Evolutionary conservation across 805 yeast species (phyloP).

Genomic region (Priceomyces castillae): DNA sequence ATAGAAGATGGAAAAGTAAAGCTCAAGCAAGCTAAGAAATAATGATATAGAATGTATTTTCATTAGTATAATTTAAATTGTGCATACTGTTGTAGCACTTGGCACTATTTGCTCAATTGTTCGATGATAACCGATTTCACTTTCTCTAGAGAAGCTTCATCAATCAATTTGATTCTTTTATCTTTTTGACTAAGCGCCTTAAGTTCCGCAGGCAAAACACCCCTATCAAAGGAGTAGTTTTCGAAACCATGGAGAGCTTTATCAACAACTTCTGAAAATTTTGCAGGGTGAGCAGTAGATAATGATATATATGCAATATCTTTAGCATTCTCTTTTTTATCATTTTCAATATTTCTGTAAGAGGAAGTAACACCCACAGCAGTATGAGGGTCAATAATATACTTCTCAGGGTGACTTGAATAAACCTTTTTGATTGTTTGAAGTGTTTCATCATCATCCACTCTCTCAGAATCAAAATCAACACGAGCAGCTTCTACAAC

Average conservation of each 20-base stretch:
- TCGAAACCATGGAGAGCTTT: slow-evolving; percentile 62
- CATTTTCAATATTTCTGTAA: slow-evolving; percentile 54
- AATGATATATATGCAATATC: slow-evolving; percentile 58
- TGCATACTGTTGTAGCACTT: not conserved
- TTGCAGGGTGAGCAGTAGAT: slow-evolving; percentile 99
- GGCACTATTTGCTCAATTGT: slow-evolving; percentile 42
- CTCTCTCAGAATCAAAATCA: slow-evolving; percentile 77
- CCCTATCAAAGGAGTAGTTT: slow-evolving; percentile 81
- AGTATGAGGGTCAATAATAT: slow-evolving; percentile 93
- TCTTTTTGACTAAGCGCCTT: slow-evolving; percentile 66
- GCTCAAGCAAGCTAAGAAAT: slow-evolving; percentile 35
- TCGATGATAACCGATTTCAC: slow-evolving; percentile 75
- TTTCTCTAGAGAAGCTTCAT: slow-evolving; percentile 67
- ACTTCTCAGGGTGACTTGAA: slow-evolving; percentile 55
- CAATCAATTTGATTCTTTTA: slow-evolving; percentile 70
- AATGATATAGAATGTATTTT: not conserved
- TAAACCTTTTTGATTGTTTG: slow-evolving; percentile 73
- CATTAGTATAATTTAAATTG: not conserved
- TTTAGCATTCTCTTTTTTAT: slow-evolving; percentile 35
- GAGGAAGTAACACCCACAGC: slow-evolving; percentile 91
- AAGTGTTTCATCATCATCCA: slow-evolving; percentile 75
- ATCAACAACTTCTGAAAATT: slow-evolving; percentile 94
- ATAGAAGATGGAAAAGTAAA: slow-evolving; percentile 68
- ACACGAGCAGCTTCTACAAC: slow-evolving; percentile 64
- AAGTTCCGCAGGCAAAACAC: slow-evolving; percentile 87